Percentiles rank a stretch among this genome's conserved stretches.
phyloP scores from a whole-genome alignment of 768 basidiomycete species.

The Tulasnella sp. region DNA sequence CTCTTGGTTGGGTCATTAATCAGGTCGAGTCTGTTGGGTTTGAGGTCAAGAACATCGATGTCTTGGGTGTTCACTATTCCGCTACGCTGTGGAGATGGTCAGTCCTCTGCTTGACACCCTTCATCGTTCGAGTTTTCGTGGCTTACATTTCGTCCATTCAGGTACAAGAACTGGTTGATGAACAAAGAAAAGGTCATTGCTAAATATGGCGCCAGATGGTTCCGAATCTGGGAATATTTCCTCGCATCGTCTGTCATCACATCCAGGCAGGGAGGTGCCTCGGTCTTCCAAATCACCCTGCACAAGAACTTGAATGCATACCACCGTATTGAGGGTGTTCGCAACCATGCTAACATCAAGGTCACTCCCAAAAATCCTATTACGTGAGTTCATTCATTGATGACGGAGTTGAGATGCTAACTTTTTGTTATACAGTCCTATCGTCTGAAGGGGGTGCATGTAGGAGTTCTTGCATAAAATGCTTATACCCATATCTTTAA shows the following conservation, averaged over 20 bases:
- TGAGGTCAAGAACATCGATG: slow-evolving; percentile 92
- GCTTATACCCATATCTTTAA: no score
- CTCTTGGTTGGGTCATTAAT: slow-evolving; percentile 86
- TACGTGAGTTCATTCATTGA: no score
- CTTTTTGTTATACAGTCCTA: no score
- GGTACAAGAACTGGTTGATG: slow-evolving; percentile 92
- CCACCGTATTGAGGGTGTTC: slow-evolving; percentile 77
- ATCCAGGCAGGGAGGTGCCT: slow-evolving; percentile 68
- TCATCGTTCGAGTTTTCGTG: no score
- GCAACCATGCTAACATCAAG: slow-evolving; percentile 39
- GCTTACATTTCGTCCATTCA: no score
- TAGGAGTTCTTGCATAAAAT: no score
- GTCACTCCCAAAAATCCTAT: slow-evolving; percentile 6
- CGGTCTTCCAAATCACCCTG: slow-evolving; percentile 92
- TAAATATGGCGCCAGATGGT: slow-evolving; percentile 88
- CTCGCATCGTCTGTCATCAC: slow-evolving; percentile 80
- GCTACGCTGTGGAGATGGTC: slow-evolving; percentile 83
- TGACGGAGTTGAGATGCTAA: no score
- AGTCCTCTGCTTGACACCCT: no score
- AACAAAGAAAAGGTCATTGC: slow-evolving; percentile 84
- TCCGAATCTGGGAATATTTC: slow-evolving; percentile 94
- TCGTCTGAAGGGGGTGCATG: no score
- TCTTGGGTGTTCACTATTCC: slow-evolving; percentile 94
- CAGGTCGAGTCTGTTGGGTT: slow-evolving; percentile 80
- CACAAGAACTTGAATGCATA: slow-evolving; percentile 98